phyloP scores from a whole-genome alignment of 805 yeast species.

The Yamadazyma insecticola region DNA sequence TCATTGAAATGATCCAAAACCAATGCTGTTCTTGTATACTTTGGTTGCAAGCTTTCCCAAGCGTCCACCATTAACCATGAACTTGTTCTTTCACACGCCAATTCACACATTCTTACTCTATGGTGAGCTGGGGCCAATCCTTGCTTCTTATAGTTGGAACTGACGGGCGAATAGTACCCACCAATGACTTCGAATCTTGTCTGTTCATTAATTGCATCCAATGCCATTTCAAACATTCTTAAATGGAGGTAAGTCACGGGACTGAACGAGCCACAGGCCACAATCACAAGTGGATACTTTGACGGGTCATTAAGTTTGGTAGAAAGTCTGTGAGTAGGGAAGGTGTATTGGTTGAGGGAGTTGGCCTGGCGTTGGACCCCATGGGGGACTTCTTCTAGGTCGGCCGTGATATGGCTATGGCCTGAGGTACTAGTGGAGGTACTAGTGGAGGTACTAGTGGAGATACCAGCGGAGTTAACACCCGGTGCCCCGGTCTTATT shows the following conservation, averaged over 20 bases:
- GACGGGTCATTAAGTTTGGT: slow-evolving; percentile 63
- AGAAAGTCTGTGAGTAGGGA: slow-evolving; percentile 85
- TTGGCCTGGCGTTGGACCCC: slow-evolving; percentile 89
- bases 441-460: too few species aligned
- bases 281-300: slow-evolving; percentile 87
- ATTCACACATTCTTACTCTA: slow-evolving; percentile 95
- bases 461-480: too few species aligned
- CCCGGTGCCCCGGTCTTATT: too few species aligned
- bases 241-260: slow-evolving; percentile 93
- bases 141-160: slow-evolving; percentile 87
- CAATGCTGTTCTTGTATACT: slow-evolving; percentile 89
- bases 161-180: slow-evolving; percentile 93
- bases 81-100: slow-evolving; percentile 94
- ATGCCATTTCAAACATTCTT: slow-evolving; percentile 98
- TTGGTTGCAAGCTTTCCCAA: slow-evolving; percentile 92
- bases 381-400: slow-evolving; percentile 94
- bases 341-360: slow-evolving; percentile 59
- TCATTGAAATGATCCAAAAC: slow-evolving; percentile 96
- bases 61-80: slow-evolving; percentile 99
- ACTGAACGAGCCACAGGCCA: slow-evolving; percentile 96
- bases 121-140: slow-evolving; percentile 88
- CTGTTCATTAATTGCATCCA: slow-evolving; percentile 86
- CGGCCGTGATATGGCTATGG: too few species aligned
- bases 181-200: slow-evolving; percentile 95
- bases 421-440: slow-evolving; percentile 50